phyloP scores from a whole-genome alignment of 2,329 filamentous ascomycete species.

The Fusarium sp. region DNA sequence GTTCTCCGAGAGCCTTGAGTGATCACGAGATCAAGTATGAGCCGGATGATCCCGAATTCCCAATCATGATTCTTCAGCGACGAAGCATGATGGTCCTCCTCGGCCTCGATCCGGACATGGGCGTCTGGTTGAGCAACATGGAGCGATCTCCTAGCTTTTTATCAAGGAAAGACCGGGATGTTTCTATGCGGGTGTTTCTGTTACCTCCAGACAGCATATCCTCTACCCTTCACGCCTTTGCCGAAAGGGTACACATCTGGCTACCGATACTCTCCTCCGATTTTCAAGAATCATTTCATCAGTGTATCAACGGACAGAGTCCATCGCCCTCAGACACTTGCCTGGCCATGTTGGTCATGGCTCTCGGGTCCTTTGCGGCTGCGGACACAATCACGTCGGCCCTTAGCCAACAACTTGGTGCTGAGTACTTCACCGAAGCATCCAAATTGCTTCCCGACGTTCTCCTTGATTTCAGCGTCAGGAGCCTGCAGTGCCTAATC shows the following conservation, averaged over 20 bases:
- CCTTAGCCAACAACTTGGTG: background rate
- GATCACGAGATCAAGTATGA: background rate
- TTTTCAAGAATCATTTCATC: background rate
- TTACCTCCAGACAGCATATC: background rate
- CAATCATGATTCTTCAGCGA: conserved; percentile 1
- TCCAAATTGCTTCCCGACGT: background rate
- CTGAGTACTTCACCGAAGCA: background rate
- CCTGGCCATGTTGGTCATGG: background rate
- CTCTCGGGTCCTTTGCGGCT: background rate
- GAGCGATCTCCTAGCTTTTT: background rate
- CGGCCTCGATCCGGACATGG: background rate
- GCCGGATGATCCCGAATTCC: background rate
- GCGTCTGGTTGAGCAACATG: background rate
- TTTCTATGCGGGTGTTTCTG: background rate
- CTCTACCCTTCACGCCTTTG: background rate
- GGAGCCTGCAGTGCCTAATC: background rate
- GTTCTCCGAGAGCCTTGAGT: background rate
- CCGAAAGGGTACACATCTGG: background rate
- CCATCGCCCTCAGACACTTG: conserved; percentile 1
- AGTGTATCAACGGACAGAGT: background rate
- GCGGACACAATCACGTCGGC: background rate
- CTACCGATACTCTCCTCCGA: background rate
- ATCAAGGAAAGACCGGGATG: background rate
- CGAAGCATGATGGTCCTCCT: conserved; percentile 1
- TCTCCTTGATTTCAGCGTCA: background rate